These are phyloP conservation scores for Prorocentrum cordatum DNA, from an alignment of 169 alveolate genomes.

Conservation along the genomic window DNA sequence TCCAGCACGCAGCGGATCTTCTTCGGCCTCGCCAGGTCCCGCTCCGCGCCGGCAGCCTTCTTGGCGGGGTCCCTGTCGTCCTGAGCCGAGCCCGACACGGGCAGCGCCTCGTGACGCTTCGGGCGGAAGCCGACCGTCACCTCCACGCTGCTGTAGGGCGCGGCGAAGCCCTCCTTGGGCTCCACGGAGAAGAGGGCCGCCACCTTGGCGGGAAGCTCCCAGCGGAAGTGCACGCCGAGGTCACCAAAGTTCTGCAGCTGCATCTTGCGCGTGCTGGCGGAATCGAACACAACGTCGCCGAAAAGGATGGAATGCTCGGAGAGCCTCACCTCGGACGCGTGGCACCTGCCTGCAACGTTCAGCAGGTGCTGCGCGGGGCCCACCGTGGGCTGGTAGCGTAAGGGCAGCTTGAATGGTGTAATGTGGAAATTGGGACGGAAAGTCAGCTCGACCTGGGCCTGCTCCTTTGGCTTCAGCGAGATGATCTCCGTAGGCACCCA, in stretches of 20 bases:
- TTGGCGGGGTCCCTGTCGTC: too few species aligned
- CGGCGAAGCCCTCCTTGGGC: background rate
- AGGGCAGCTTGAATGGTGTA: constrained; percentile 1
- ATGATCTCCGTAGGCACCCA: background rate
- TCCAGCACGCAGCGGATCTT: background rate
- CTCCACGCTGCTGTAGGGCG: background rate
- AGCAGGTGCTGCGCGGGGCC: background rate
- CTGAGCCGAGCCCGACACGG: too few species aligned
- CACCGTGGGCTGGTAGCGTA: background rate
- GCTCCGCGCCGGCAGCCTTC: too few species aligned
- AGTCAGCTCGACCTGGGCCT: background rate
- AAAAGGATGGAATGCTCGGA: constrained; percentile 60
- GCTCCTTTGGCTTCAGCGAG: constrained; percentile 9
- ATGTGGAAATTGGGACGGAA: background rate
- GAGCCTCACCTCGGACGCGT: background rate
- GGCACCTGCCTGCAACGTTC: constrained; percentile 5
- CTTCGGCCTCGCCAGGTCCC: background rate
- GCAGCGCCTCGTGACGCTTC: background rate
- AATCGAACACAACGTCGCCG: constrained; percentile 70
- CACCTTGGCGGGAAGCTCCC: constrained; percentile 7
- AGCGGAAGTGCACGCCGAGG: constrained; percentile 59
- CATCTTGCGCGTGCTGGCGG: constrained; percentile 55
- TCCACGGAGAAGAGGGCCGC: constrained; percentile 9
- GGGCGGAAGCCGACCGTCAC: background rate
- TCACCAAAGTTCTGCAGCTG: constrained; percentile 72